phyloP scores from a whole-genome alignment of 2,329 filamentous ascomycete species.

The Clarireedia monteithiana region DNA sequence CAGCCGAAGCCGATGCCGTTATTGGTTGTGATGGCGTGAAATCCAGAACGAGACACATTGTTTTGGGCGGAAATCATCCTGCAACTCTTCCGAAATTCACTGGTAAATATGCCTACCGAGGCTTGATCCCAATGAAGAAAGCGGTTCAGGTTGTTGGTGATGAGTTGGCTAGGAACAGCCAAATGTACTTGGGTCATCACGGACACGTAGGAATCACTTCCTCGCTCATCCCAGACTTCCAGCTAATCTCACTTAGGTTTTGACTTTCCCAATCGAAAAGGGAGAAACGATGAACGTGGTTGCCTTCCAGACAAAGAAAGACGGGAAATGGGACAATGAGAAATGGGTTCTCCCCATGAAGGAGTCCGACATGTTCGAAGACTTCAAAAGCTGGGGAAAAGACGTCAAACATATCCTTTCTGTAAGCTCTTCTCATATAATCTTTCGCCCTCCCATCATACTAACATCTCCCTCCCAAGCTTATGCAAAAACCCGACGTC shows the following conservation, averaged over 20 bases:
- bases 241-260: background rate
- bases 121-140: constrained; percentile 48
- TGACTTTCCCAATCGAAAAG: constrained; percentile 35
- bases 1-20: constrained; percentile 20
- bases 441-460: background rate
- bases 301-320: constrained; percentile 23
- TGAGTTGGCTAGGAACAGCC: constrained; percentile 38
- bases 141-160: constrained; percentile 40
- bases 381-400: constrained; percentile 33
- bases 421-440: background rate
- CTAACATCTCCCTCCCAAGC: background rate
- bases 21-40: constrained; percentile 29
- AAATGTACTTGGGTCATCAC: constrained; percentile 47
- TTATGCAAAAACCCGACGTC: constrained; percentile 33
- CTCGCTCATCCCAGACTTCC: constrained; percentile 29
- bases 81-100: constrained; percentile 42
- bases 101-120: constrained; percentile 51
- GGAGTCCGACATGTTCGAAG: constrained; percentile 31
- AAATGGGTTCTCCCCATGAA: constrained; percentile 35
- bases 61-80: constrained; percentile 41
- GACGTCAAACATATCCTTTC: constrained; percentile 30
- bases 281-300: constrained; percentile 48
- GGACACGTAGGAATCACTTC: constrained; percentile 50
- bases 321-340: constrained; percentile 30
- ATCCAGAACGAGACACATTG: constrained; percentile 41